phyloP scores from a whole-genome alignment of 1,284 basidiomycete species.

The Ustilago trichophora region DNA sequence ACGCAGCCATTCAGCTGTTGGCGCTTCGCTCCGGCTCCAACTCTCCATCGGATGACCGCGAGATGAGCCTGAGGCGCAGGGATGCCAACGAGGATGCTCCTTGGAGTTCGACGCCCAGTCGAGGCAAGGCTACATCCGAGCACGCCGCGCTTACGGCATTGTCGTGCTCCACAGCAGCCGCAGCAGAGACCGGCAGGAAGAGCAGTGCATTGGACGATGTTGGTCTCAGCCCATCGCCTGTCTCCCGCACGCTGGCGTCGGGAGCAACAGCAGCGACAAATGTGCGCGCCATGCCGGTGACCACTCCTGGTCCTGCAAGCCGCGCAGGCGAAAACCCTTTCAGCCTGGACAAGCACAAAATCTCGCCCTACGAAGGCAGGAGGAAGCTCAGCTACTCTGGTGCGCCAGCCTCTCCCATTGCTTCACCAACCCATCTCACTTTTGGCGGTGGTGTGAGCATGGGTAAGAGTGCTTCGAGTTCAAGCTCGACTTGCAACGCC shows the following conservation, averaged over 20 bases:
- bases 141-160: constrained; percentile 43
- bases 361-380: constrained; percentile 45
- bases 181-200: constrained; percentile 6
- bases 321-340: constrained; percentile 50
- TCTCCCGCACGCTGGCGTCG: constrained; percentile 28
- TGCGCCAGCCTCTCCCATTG: constrained; percentile 22
- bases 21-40: constrained; percentile 45
- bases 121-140: constrained; percentile 15
- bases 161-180: constrained; percentile 23
- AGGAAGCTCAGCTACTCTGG: constrained; percentile 42
- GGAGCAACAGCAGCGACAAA: constrained; percentile 8
- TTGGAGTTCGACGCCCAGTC: constrained; percentile 40
- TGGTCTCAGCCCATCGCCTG: constrained; percentile 35
- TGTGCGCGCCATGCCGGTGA: constrained; percentile 21
- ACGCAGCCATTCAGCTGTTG: constrained; percentile 45
- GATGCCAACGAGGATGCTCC: constrained; percentile 24
- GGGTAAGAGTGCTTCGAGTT: constrained; percentile 10
- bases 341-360: constrained; percentile 59
- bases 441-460: constrained; percentile 10
- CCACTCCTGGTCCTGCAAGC: constrained; percentile 24
- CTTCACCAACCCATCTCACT: constrained; percentile 29
- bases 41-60: constrained; percentile 39
- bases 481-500: constrained; percentile 7
- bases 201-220: constrained; percentile 3
- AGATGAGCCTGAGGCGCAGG: constrained; percentile 22